Conservation (phyloP, 805 yeast genomes). For the Hermanozyma aechmeae region DNA sequence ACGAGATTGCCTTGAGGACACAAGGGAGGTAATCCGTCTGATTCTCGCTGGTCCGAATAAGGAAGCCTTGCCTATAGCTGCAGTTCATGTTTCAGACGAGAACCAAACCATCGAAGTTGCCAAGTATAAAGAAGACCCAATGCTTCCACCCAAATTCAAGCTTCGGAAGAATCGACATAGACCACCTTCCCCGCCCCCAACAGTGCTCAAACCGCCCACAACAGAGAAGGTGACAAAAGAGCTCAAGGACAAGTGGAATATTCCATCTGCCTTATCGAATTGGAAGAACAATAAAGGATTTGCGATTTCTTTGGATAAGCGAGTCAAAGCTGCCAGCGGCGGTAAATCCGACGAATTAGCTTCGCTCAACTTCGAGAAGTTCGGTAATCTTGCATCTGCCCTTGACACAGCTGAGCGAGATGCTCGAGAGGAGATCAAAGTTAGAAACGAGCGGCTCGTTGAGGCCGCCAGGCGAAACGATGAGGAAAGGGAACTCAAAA, state of each 20-base stretch:
- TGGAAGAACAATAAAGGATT: constrained; percentile 95
- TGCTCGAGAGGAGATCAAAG: constrained; percentile 19
- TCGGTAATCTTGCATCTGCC: constrained; percentile 60
- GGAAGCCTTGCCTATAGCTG: not conserved
- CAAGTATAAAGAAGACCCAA: constrained; percentile 68
- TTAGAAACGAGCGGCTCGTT: constrained; percentile 17
- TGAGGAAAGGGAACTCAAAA: constrained; percentile 18
- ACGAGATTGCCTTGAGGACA: constrained; percentile 39
- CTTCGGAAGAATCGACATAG: constrained; percentile 60
- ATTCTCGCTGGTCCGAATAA: constrained; percentile 6
- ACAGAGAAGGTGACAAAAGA: constrained; percentile 53
- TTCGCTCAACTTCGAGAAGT: constrained; percentile 43
- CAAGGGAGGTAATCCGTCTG: constrained; percentile 41
- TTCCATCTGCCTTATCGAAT: constrained; percentile 86
- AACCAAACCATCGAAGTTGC: constrained; percentile 48
- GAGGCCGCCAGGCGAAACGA: constrained; percentile 18
- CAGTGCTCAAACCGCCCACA: constrained; percentile 47
- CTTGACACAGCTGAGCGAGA: constrained; percentile 13
- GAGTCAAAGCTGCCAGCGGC: constrained; percentile 48
- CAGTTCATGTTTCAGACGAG: constrained; percentile 1
- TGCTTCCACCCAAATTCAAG: constrained; percentile 73
- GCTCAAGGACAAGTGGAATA: constrained; percentile 73
- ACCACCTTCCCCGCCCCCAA: constrained; percentile 54
- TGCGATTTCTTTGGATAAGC: constrained; percentile 69
- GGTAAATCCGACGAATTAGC: constrained; percentile 19